These are phyloP conservation scores for Fusarium dimerum DNA, from an alignment of 2,329 filamentous ascomycete species.

Conservation along the genomic window DNA sequence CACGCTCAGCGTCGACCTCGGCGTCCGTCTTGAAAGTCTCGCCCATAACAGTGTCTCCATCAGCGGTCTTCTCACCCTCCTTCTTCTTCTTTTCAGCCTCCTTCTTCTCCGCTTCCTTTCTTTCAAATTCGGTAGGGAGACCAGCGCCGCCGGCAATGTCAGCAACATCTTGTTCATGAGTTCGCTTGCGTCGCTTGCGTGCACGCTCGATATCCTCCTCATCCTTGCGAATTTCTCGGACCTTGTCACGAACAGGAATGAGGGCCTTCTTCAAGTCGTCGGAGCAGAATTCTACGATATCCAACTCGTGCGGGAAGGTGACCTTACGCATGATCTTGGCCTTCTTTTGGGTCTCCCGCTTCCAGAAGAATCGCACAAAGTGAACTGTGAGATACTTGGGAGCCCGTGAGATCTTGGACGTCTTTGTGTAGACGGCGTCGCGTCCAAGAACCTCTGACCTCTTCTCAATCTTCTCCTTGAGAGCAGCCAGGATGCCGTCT, in stretches of 20 bases:
- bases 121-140: constrained; percentile 52
- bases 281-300: constrained; percentile 92
- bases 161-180: constrained; percentile 47
- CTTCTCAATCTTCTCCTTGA: constrained; percentile 92
- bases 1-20: constrained; percentile 84
- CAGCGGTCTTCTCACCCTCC: constrained; percentile 40
- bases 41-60: constrained; percentile 74
- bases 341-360: constrained; percentile 93
- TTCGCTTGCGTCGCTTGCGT: constrained; percentile 84
- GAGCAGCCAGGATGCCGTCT: constrained; percentile 79
- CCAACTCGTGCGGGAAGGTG: constrained; percentile 89
- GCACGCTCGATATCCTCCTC: constrained; percentile 90
- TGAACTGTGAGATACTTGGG: constrained; percentile 97
- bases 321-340: constrained; percentile 99
- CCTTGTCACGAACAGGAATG: constrained; percentile 91
- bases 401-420: constrained; percentile 82
- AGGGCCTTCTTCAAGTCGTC: constrained; percentile 82
- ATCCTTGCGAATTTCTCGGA: constrained; percentile 92
- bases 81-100: constrained; percentile 29
- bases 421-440: constrained; percentile 85
- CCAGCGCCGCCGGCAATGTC: constrained; percentile 49
- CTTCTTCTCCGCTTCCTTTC: constrained; percentile 52
- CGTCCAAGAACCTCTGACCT: constrained; percentile 74
- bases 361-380: constrained; percentile 98
- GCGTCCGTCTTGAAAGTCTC: constrained; percentile 89